Percentiles rank a stretch among this genome's conserved stretches.
Conservation (phyloP, 331 rosid species). For the Malus hybrid region DNA sequence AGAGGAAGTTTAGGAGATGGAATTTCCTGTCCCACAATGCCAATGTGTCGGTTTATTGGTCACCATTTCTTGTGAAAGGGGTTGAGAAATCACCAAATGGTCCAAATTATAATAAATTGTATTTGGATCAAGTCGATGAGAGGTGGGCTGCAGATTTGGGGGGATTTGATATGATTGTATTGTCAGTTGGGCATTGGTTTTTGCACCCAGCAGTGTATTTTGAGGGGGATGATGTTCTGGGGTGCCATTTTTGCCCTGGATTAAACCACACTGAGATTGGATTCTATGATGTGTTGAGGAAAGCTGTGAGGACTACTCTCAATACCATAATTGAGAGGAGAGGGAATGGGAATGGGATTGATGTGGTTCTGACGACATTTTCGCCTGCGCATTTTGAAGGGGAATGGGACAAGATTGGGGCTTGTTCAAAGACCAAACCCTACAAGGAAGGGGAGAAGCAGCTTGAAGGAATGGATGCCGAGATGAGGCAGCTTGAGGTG, state of each 20-base stretch:
- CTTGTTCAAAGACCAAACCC: constrained; percentile 70
- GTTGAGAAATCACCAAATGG: constrained; percentile 51
- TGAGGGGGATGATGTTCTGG: constrained; percentile 52
- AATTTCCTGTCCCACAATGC: constrained; percentile 50
- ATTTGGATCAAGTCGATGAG: constrained; percentile 61
- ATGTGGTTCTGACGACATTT: constrained; percentile 62
- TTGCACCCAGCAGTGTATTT: constrained; percentile 78
- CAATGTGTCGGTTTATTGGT: constrained; percentile 67
- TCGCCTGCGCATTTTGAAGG: constrained; percentile 93
- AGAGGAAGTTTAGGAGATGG: constrained; percentile 68
- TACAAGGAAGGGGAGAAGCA: constrained; percentile 43
- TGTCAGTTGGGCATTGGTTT: constrained; percentile 92
- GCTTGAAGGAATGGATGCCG: constrained; percentile 77
- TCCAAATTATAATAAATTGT: constrained; percentile 46
- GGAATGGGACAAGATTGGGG: constrained; percentile 81
- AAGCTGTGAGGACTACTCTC: constrained; percentile 55
- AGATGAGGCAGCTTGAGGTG: constrained; percentile 56
- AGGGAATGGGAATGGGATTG: constrained; percentile 28
- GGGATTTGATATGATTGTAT: constrained; percentile 40
- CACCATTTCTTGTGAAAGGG: constrained; percentile 83
- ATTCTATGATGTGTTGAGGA: constrained; percentile 66
- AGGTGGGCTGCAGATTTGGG: constrained; percentile 66
- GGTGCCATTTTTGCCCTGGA: constrained; percentile 81
- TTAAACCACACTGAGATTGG: constrained; percentile 76
- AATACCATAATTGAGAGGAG: constrained; percentile 42